These are phyloP conservation scores for Chalciporus piperatus DNA, from an alignment of 768 basidiomycete species.

Conservation along the genomic window DNA sequence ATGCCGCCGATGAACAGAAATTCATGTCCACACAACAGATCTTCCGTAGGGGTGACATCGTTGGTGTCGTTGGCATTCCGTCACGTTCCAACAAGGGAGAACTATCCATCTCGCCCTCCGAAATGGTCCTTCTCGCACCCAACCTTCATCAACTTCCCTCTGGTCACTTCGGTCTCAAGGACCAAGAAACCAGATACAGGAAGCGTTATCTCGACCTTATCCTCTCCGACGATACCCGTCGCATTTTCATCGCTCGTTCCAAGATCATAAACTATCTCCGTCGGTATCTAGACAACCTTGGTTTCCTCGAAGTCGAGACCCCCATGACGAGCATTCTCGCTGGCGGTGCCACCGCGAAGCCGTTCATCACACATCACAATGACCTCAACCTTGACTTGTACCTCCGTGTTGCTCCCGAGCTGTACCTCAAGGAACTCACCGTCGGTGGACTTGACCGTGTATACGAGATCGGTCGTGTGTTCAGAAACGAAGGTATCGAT, in stretches of 20 bases:
- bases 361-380: constrained; percentile 98
- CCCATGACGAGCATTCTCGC: constrained; percentile 97
- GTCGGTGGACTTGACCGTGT: constrained; percentile 98
- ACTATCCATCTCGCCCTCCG: constrained; percentile 79
- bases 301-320: constrained; percentile 98
- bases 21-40: constrained; percentile 76
- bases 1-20: constrained; percentile 56
- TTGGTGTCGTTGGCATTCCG: constrained; percentile 87
- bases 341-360: constrained; percentile 97
- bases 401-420: constrained; percentile 95
- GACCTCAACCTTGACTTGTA: constrained; percentile 95
- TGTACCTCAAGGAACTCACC: constrained; percentile 96
- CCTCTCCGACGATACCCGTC: constrained; percentile 84
- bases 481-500: constrained; percentile 98
- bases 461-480: constrained; percentile 97
- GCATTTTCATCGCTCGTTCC: constrained; percentile 86
- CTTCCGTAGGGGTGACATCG: constrained; percentile 94
- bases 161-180: constrained; percentile 90
- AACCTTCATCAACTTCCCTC: constrained; percentile 96
- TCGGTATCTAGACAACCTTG: constrained; percentile 82
- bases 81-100: constrained; percentile 95
- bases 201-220: constrained; percentile 99
- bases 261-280: constrained; percentile 92
- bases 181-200: constrained; percentile 95
- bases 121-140: constrained; percentile 87